Percentiles rank a stretch among this genome's conserved stretches.
These are phyloP conservation scores for Nannochloropsis oceanica DNA, from an alignment of 108 stramenopile species.

Conservation along the genomic window DNA sequence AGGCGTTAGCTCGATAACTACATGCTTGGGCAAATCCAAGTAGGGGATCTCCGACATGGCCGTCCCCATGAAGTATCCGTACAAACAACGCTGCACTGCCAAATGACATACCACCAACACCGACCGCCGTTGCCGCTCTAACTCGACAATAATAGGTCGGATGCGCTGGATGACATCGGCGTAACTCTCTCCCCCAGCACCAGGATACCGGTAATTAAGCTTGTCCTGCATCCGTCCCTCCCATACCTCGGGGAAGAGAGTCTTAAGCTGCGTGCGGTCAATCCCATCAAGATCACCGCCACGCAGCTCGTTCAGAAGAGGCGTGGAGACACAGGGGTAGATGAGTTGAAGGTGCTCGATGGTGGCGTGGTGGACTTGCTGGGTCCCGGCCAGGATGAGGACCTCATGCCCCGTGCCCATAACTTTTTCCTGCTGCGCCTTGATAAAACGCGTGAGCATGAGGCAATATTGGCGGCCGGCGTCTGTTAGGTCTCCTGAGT, in stretches of 20 bases:
- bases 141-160: constrained; percentile 40
- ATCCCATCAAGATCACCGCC: constrained; percentile 38
- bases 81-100: constrained; percentile 41
- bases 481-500: constrained; percentile 29
- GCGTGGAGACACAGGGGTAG: constrained; percentile 30
- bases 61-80: constrained; percentile 42
- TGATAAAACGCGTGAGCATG: constrained; percentile 29
- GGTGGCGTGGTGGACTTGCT: constrained; percentile 22
- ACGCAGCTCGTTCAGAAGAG: constrained; percentile 38
- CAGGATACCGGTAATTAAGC: constrained; percentile 41
- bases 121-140: constrained; percentile 33
- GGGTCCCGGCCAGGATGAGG: constrained; percentile 35
- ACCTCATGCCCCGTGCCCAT: constrained; percentile 32
- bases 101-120: constrained; percentile 41
- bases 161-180: constrained; percentile 44
- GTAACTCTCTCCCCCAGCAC: constrained; percentile 44
- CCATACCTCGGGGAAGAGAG: constrained; percentile 33
- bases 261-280: constrained; percentile 19
- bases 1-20: constrained; percentile 27
- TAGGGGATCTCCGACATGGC: constrained; percentile 34
- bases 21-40: constrained; percentile 25
- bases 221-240: constrained; percentile 30
- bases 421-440: constrained; percentile 19
- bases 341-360: constrained; percentile 29
- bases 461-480: constrained; percentile 27